Base-by-base conservation (phyloP, 176 grass and related monocot species). In the Triticum timopheevii region DNA sequence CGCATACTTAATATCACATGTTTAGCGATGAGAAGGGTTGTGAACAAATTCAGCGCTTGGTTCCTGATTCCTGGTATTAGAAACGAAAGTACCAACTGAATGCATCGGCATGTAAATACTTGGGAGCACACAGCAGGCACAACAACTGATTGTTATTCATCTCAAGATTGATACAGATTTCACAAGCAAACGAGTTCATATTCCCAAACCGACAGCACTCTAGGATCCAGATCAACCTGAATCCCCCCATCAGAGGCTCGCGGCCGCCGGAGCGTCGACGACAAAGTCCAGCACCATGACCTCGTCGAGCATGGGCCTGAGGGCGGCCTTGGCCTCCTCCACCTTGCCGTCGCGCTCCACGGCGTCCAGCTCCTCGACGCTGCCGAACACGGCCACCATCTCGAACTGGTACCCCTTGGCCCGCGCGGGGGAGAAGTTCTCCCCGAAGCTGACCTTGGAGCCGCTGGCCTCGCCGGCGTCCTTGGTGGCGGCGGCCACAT, bases 331-430 rank as follows among this genome's bases (percentile, higher is more conserved):
- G 75, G 92, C 87, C 16, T 86, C 82, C 65, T 92, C 90, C 36
- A 92, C 86, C 90, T 88, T 81, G 34, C 68, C 79, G 24, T 81
- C 90, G n/a, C 86, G 2, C 92, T 96, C 92, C 69, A 96, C 82
- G 9, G 90, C 91, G 5, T 98, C 93, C 13, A 98, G 83, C 77
- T 86, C 88, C 87, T 92, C 93, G 10, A 91, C 44, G 45, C 80
- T 69, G 65, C 71, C 86, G 86, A 96, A 98, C 40, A 90, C 84
- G 1, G 92, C 88, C 28, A 98, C 86, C 86, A 98, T 87, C 40
- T 88, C 96, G 13, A 94, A 91, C 39, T 84, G 80, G 86, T 85
- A 94, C 17, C 92, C 96, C 84, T 98, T 98, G 22, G 96, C 96
- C 71, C 93, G 80, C 10, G 78, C 91, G 8, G 88, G 93, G 35